phyloP scores from a whole-genome alignment of 768 basidiomycete genomes.

The Holtermanniella nyarrowii region DNA sequence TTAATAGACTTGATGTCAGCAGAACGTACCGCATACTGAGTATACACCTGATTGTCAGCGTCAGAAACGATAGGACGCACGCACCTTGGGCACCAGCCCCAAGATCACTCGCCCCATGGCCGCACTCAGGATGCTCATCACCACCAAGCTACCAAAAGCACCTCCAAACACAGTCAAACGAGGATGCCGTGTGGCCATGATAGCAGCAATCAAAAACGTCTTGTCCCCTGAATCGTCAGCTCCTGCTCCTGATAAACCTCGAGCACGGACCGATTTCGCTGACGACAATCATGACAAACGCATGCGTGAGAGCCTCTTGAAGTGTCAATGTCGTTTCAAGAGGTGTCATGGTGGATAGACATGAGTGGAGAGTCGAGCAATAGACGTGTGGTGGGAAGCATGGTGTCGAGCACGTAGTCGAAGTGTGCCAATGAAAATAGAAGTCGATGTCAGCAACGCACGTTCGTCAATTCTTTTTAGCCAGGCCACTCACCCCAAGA shows the following conservation, averaged over 20 bases:
- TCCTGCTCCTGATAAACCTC: not conserved
- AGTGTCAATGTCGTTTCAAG: not conserved
- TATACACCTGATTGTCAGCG: constrained; percentile 17
- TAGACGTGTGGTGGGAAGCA: not conserved
- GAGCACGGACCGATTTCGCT: constrained; percentile 22
- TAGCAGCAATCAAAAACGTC: constrained; percentile 76
- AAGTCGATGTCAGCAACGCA: not conserved
- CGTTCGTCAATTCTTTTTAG: not conserved
- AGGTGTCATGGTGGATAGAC: not conserved
- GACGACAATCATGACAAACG: constrained; percentile 81
- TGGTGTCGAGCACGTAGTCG: not conserved
- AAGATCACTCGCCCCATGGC: constrained; percentile 86
- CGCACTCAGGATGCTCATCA: constrained; percentile 92
- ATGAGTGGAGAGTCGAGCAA: not conserved
- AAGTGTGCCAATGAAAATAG: not conserved
- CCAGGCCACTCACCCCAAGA: not conserved
- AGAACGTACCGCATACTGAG: constrained; percentile 24
- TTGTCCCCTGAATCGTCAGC: constrained; percentile 64
- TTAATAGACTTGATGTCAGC: not conserved
- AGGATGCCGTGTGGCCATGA: constrained; percentile 74
- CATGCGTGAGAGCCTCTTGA: constrained; percentile 54
- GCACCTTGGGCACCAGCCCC: constrained; percentile 58
- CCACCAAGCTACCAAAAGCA: constrained; percentile 71
- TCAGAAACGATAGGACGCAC: constrained; percentile 2
- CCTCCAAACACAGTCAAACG: constrained; percentile 71